phyloP scores from a whole-genome alignment of 139 green algal species.

The Tetraselmis chui region DNA sequence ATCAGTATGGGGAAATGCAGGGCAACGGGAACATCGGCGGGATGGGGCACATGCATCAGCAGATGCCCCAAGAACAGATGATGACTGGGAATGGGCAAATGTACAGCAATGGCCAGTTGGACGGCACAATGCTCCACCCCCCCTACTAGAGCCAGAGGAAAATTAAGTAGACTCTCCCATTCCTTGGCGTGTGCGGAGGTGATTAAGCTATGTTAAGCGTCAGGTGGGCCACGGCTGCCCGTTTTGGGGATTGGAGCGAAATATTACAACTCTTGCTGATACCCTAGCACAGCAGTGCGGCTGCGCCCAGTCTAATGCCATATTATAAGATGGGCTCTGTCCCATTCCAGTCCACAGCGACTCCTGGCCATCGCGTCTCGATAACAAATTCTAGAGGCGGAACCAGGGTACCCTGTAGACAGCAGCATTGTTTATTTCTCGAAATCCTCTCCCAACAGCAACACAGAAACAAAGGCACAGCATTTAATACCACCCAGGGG shows the following conservation, averaged over 20 bases:
- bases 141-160: background rate
- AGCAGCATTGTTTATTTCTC: background rate
- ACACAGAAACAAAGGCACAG: too few species aligned
- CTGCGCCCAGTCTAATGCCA: background rate
- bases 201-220: too few species aligned
- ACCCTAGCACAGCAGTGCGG: background rate
- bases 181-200: too few species aligned
- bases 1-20: background rate
- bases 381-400: conserved; percentile 61
- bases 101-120: background rate
- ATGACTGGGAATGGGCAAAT: too few species aligned
- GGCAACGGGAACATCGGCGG: background rate
- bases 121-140: background rate
- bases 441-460: too few species aligned
- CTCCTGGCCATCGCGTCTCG: conserved; percentile 52
- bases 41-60: background rate
- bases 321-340: conserved; percentile 46
- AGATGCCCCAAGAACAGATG: too few species aligned
- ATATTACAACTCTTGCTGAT: background rate
- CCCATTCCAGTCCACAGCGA: conserved; percentile 48
- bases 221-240: background rate
- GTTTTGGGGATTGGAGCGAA: background rate
- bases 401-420: conserved; percentile 2
- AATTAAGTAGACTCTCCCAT: background rate
- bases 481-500: background rate